These are phyloP conservation scores for Phytophthora tubulina DNA, from an alignment of 352 stramenopile genomes.

Conservation along the genomic window DNA sequence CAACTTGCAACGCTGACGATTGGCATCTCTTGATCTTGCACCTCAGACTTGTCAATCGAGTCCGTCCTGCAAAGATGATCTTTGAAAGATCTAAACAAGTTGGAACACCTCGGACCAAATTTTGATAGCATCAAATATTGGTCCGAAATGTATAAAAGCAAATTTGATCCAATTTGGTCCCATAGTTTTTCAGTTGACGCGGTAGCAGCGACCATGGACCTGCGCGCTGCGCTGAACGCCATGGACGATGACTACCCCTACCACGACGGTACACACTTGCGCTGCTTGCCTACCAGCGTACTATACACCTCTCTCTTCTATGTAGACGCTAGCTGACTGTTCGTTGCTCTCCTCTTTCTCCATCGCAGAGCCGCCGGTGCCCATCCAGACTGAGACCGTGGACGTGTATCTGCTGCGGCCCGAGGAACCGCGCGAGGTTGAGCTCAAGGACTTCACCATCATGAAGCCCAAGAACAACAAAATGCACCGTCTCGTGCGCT, in stretches of 20 bases:
- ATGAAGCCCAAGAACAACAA: constrained; percentile 87
- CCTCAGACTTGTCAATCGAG: constrained; percentile 14
- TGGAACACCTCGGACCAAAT: background rate
- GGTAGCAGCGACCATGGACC: constrained; percentile 25
- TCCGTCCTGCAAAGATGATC: background rate
- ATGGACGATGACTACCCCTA: constrained; percentile 36
- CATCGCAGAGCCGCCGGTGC: constrained; percentile 22
- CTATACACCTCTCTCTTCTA: background rate
- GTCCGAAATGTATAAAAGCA: too few relatives aligned
- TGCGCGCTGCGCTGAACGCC: constrained; percentile 37
- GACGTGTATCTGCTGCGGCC: constrained; percentile 80
- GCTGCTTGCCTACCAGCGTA: background rate
- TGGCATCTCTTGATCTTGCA: too few relatives aligned
- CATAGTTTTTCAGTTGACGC: background rate
- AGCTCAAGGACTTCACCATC: constrained; percentile 86
- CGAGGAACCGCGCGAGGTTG: constrained; percentile 67
- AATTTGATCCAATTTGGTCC: background rate
- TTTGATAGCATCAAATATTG: background rate
- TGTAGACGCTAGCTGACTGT: background rate
- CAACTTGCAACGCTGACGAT: too few relatives aligned
- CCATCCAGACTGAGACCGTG: constrained; percentile 64
- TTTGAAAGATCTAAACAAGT: constrained; percentile 1
- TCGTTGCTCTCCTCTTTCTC: background rate
- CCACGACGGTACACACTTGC: constrained; percentile 24
- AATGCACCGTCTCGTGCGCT: constrained; percentile 75